Conservation (phyloP, 768 basidiomycete genomes). For the Russula virescens region DNA sequence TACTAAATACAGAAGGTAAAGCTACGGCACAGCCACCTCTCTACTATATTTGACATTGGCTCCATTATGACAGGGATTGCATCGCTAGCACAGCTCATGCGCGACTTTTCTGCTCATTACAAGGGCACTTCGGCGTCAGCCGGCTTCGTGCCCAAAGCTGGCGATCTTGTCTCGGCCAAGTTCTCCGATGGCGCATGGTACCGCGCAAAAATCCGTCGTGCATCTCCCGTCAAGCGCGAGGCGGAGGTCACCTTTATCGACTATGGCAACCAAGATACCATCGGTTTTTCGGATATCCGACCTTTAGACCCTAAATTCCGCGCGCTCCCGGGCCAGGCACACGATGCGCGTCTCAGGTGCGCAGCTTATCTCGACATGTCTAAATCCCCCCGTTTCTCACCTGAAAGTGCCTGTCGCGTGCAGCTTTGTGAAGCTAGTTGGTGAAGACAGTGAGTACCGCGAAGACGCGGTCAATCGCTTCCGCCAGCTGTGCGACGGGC, state of each 20-base stretch:
- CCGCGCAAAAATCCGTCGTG: conserved; percentile 82
- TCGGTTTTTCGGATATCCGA: conserved; percentile 77
- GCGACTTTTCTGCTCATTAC: conserved; percentile 86
- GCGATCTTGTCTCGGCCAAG: conserved; percentile 90
- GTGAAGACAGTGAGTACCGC: conserved; percentile 80
- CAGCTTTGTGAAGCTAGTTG: conserved; percentile 84
- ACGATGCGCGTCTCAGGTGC: conserved; percentile 87
- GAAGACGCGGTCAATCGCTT: conserved; percentile 82
- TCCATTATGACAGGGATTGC: conserved; percentile 74
- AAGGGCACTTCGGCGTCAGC: conserved; percentile 53
- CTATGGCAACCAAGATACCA: conserved; percentile 90
- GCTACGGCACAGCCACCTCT: neutral
- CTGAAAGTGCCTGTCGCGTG: neutral
- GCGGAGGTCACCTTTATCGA: conserved; percentile 94
- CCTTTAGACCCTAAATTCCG: conserved; percentile 90
- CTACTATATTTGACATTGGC: neutral
- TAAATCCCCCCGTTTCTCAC: neutral
- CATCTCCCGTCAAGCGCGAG: conserved; percentile 87
- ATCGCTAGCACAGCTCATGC: conserved; percentile 89
- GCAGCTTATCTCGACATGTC: conserved; percentile 8
- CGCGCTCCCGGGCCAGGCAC: conserved; percentile 85
- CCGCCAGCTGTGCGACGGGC: conserved; percentile 80
- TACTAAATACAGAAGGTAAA: conserved; percentile 85
- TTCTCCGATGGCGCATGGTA: conserved; percentile 96
- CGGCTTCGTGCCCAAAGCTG: conserved; percentile 74